Evolutionary conservation across 352 stramenopile genomes (phyloP), one percentile per base, ranked within the genome.

Genomic region (Halophytophthora batemanensis): DNA sequence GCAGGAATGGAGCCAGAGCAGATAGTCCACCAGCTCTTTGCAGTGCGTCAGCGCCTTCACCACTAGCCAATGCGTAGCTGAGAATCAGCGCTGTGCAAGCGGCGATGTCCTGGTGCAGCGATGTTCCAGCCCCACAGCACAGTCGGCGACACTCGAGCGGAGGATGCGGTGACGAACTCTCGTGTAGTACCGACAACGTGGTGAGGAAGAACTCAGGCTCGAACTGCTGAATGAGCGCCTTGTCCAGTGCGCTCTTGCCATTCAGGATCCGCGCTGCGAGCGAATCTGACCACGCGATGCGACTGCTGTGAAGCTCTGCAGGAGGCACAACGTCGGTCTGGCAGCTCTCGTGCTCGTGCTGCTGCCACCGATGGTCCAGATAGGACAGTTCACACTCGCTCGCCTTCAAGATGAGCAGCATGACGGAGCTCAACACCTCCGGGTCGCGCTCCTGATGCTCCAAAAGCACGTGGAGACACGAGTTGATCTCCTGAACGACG

Each of bases 371-470:
- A 2, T 46, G 55, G 8, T 85, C 70, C 10, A 66, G 52, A 40
- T 71, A 69, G 7, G 69, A 71, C 0, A 79, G 23, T 4, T 74
- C 64, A 1, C 55, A 50, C 10, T 61, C 46, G 40, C 59, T 72
- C 21, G 78, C 47, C 3, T 70, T 60, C n/a, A 81, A 13, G 13
- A 82, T 39, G 15, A 76, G 47, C 45, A 74, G 19, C 29, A 82
- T 37, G 3, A 74, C 17, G 2, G 43, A 41, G 6, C 63, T 25
- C n/a, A 85, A 36, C 34, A 82, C 74, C 21, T 33, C 41, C 1
- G 45, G 25, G 12, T 66, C 56, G 2, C 34, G 39, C 48, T 82
- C 74, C 35, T 60, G 47, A 12, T 72, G 52, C 0, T 72, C 46
- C 2, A 74, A 23, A 23, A 78, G 45, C 6, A 70, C 50, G 8